Evolutionary conservation across 768 basidiomycete genomes (phyloP), one percentile per base, ranked within the genome.

Genomic region (Boletus rubroflammeus): DNA sequence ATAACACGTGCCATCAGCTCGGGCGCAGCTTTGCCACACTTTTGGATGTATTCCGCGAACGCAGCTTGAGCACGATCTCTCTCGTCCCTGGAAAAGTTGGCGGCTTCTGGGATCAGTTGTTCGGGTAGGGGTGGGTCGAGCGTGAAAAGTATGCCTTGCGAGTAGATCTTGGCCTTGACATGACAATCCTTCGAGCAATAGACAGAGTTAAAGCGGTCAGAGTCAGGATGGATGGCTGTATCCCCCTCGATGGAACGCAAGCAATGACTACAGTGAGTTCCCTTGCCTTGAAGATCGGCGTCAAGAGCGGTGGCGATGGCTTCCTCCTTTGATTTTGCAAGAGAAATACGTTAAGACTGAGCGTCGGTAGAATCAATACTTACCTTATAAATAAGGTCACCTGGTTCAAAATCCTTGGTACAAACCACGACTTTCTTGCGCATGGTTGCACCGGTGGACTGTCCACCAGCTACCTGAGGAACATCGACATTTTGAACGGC

Each of bases 341-440:
- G 38, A 14, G 31, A 49, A 45, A 60, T 39, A 56, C 7, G 35
- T 58, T 28, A 47, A 50, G 50, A 46, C 13, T 15, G 34, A 31
- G 31, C n/a, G 6, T 41, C 11, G 13, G 45, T 34, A 45, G 36
- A 29, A 39, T 44, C 1, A 4, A 19, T 15, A 57, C 54, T 46
- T 67, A 84, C 90, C 78, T 80, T 85, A 73, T 91, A 93, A 47
- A 93, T 89, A 43, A 82, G 73, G 54, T 92, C 87, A 44, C 89
- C 90, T 3, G 78, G 77, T 46, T 77, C 70, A 53, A 92, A 78
- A 61, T 90, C 86, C 67, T 85, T 84, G 53, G 74, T 78, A 29
- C 82, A 81, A 32, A 90, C 75, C 32, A 91, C 71, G 25, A 82
- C 73, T 63, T 81, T 83, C 47, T 78, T 80, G 40, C 62, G 75